A percentile compares a stretch with the other conserved stretches of the same genome.
Evolutionary conservation across 2,329 filamentous ascomycete species (phyloP).

Genomic region (Colletotrichum sp.): DNA sequence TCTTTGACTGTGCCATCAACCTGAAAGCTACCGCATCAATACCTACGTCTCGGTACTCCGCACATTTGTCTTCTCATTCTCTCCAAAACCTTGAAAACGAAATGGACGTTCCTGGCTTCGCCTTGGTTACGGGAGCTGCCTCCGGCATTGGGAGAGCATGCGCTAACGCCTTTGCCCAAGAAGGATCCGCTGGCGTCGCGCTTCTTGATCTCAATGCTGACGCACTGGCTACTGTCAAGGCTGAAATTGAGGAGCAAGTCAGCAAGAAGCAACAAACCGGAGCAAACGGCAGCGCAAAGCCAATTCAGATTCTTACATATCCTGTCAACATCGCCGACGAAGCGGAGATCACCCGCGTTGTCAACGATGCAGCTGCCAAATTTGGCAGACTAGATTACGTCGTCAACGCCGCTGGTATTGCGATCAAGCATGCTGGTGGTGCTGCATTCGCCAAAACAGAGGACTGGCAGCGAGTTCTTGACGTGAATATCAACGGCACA

Average conservation of each 20-base stretch:
- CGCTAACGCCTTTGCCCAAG: conserved; percentile 29
- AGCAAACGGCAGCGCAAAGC: too few species aligned
- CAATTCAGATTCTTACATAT: neutral
- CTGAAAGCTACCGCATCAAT: too few species aligned
- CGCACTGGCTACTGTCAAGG: conserved; percentile 5
- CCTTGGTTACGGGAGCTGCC: conserved; percentile 33
- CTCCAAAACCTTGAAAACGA: neutral
- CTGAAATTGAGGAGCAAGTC: conserved; percentile 23
- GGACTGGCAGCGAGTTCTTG: conserved; percentile 44
- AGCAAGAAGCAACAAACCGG: neutral
- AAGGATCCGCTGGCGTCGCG: conserved; percentile 31
- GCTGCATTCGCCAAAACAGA: conserved; percentile 36
- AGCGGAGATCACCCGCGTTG: conserved; percentile 26
- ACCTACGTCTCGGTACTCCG: neutral
- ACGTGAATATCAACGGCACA: conserved; percentile 46
- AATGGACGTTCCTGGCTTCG: conserved; percentile 35
- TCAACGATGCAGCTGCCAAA: conserved; percentile 27
- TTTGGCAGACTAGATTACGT: conserved; percentile 45
- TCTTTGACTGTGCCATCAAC: neutral
- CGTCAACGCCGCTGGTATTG: conserved; percentile 45
- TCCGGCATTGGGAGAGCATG: conserved; percentile 36
- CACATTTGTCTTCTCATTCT: neutral
- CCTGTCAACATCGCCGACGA: conserved; percentile 28
- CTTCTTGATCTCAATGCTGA: conserved; percentile 28
- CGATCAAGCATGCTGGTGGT: conserved; percentile 39